A percentile compares a stretch with the other conserved stretches of the same genome.
These are phyloP conservation scores for Monascus purpureus DNA, from an alignment of 495 filamentous ascomycete genomes.

Conservation along the genomic window DNA sequence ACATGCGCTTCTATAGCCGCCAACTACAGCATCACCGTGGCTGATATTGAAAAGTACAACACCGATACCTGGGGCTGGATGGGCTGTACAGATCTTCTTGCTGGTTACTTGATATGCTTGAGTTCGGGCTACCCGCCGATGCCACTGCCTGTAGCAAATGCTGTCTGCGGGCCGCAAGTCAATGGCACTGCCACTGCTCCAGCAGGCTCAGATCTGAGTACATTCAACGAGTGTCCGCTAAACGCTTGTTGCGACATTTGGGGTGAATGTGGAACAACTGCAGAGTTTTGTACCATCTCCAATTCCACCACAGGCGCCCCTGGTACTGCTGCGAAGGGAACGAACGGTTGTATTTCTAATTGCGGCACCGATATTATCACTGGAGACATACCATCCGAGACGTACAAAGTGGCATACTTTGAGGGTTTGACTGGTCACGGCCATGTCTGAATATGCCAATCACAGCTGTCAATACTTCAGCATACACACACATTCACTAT, in stretches of 20 bases:
- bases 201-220: conserved; percentile 5
- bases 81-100: conserved; percentile 22
- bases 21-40: conserved; percentile 13
- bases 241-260: conserved; percentile 22
- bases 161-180: conserved; percentile 32
- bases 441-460: conserved; percentile 10
- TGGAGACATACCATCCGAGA: conserved; percentile 3
- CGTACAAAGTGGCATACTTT: conserved; percentile 6
- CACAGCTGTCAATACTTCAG: conserved; percentile 6
- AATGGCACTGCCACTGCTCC: conserved; percentile 13
- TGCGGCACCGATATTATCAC: conserved; percentile 28
- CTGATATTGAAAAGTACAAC: conserved; percentile 20
- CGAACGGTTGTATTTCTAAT: conserved; percentile 33
- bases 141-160: conserved; percentile 20
- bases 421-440: conserved; percentile 7
- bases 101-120: conserved; percentile 26
- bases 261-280: conserved; percentile 34
- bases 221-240: conserved; percentile 14
- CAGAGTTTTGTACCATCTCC: conserved; percentile 30
- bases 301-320: conserved; percentile 16
- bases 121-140: conserved; percentile 32
- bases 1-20: conserved; percentile 12
- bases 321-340: conserved; percentile 16
- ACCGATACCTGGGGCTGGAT: conserved; percentile 32
- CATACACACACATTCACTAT: conserved; percentile 32